Conservation (phyloP, 192 early-diverging fungal genomes). For the Backusella luteola region DNA sequence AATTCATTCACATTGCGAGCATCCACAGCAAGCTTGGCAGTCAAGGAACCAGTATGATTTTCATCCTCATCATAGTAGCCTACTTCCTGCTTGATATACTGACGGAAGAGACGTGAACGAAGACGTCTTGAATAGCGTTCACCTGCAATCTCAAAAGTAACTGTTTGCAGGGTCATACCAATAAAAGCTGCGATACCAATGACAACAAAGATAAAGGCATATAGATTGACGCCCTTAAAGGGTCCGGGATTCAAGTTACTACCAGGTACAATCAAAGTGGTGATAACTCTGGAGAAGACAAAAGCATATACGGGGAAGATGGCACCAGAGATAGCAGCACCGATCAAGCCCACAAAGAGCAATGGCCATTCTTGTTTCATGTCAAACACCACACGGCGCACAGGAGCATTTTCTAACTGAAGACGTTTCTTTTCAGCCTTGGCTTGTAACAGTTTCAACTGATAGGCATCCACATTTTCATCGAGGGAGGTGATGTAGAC, state of each 20-base stretch:
- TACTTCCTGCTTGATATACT: conserved; percentile 81
- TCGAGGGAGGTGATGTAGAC: not conserved
- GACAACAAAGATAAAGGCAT: conserved; percentile 23
- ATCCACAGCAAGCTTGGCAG: conserved; percentile 77
- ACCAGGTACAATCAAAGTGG: conserved; percentile 38
- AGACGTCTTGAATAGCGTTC: conserved; percentile 20
- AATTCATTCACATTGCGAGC: conserved; percentile 52
- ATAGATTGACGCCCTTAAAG: conserved; percentile 21
- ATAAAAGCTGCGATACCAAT: conserved; percentile 21
- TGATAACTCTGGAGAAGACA: conserved; percentile 47
- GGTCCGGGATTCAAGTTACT: conserved; percentile 21
- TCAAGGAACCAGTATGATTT: conserved; percentile 74
- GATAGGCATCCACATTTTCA: conserved; percentile 20
- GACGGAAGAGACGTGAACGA: conserved; percentile 48
- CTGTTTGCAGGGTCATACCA: not conserved
- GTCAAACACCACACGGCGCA: conserved; percentile 45
- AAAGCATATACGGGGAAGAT: conserved; percentile 80
- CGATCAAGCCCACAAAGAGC: conserved; percentile 57
- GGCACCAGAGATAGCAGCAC: conserved; percentile 64
- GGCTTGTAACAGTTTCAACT: conserved; percentile 29
- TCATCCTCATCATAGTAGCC: conserved; percentile 80
- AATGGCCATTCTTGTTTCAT: conserved; percentile 54
- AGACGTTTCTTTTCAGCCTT: conserved; percentile 36
- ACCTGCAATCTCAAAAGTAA: conserved; percentile 24
- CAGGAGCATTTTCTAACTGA: conserved; percentile 49